phyloP scores from a whole-genome alignment of 2,329 filamentous ascomycete species.

The Xylaria arbuscula region DNA sequence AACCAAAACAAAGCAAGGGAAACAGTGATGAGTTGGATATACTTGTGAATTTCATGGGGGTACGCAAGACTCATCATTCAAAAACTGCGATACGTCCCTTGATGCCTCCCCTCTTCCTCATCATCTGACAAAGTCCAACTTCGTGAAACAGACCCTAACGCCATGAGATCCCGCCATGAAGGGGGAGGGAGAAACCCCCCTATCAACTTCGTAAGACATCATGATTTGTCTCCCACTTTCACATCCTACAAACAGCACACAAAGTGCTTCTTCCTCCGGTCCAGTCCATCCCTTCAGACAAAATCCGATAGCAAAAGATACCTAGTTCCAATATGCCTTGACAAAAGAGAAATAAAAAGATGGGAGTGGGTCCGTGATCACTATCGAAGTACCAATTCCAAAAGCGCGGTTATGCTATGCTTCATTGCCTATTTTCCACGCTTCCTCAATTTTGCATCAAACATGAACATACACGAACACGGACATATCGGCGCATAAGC shows the following conservation, averaged over 20 bases:
- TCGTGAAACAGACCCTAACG: constrained; percentile 31
- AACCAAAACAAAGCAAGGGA: neutral
- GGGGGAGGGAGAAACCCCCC: constrained; percentile 12
- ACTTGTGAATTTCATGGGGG: constrained; percentile 8
- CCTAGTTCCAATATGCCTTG: constrained; percentile 1
- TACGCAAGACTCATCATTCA: constrained; percentile 12
- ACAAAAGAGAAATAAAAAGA: constrained; percentile 6
- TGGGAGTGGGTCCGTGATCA: constrained; percentile 18
- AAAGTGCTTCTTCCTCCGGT: neutral
- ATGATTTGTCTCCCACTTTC: constrained; percentile 28
- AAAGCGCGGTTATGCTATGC: constrained; percentile 3
- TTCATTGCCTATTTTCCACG: neutral
- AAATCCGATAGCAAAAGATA: neutral
- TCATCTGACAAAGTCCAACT: constrained; percentile 10
- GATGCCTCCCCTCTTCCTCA: neutral
- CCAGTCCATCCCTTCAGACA: neutral
- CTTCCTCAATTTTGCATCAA: constrained; percentile 9
- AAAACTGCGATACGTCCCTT: neutral
- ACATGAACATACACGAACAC: neutral
- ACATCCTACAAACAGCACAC: constrained; percentile 24
- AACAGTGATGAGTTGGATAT: constrained; percentile 24
- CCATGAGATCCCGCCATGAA: constrained; percentile 24
- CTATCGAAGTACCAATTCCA: constrained; percentile 18
- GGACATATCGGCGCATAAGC: neutral
- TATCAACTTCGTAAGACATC: constrained; percentile 38